Evolutionary conservation across 768 basidiomycete species (phyloP).

Genomic region (Omphalotus guepiniiformis): DNA sequence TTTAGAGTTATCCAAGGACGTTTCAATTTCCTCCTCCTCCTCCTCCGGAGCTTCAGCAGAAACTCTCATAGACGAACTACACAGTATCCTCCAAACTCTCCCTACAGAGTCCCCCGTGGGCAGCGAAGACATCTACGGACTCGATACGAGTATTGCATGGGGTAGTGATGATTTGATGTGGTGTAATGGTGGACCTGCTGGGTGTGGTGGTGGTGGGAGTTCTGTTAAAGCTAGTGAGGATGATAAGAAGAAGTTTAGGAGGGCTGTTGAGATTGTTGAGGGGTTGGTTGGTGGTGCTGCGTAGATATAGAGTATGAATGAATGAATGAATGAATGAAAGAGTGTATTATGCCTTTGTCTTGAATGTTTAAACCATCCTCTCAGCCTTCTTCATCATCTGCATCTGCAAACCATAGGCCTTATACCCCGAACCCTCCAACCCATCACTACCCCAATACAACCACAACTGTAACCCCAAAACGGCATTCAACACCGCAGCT

Average conservation of each 20-base stretch:
- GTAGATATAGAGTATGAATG: not conserved
- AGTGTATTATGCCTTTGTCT: too few species aligned
- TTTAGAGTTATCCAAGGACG: not conserved
- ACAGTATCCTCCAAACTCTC: constrained; percentile 52
- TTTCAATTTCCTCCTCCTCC: constrained; percentile 22
- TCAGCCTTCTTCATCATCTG: too few species aligned
- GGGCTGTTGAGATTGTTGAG: constrained; percentile 66
- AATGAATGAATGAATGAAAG: too few species aligned
- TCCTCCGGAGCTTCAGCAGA: constrained; percentile 27
- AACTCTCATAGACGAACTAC: constrained; percentile 52
- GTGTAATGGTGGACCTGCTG: constrained; percentile 57
- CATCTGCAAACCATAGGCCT: too few species aligned
- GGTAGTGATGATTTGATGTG: constrained; percentile 54
- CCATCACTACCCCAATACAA: constrained; percentile 57
- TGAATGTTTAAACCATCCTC: too few species aligned
- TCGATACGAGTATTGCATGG: constrained; percentile 63
- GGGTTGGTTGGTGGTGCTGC: constrained; percentile 30
- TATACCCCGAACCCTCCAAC: too few species aligned
- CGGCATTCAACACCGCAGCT: constrained; percentile 55
- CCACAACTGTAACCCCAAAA: constrained; percentile 65
- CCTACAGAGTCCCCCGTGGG: constrained; percentile 55
- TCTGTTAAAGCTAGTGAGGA: constrained; percentile 48
- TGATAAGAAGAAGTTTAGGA: constrained; percentile 62
- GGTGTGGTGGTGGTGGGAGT: constrained; percentile 52
- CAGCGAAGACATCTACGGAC: constrained; percentile 69